These are phyloP conservation scores for Pestalotiopsis sp. DNA, from an alignment of 2,329 filamentous ascomycete species.

Conservation along the genomic window DNA sequence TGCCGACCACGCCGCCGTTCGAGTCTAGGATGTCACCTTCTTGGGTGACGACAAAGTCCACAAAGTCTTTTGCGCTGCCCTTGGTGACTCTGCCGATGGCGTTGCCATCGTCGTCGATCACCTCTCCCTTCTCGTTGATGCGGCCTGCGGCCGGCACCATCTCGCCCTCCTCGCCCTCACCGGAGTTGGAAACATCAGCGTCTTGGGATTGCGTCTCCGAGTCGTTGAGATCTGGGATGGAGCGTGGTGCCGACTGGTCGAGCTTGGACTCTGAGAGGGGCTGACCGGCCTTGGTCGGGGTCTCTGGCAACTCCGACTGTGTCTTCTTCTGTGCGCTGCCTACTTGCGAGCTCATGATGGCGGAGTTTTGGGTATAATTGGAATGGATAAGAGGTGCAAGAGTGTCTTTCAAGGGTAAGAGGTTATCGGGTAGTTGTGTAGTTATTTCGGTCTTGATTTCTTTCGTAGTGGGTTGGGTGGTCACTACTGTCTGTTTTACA, in stretches of 20 bases:
- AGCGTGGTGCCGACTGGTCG: constrained; percentile 26
- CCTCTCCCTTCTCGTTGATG: constrained; percentile 57
- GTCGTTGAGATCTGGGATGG: constrained; percentile 25
- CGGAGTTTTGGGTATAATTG: neutral
- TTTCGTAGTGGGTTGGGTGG: constrained; percentile 19
- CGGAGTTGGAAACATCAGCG: constrained; percentile 16
- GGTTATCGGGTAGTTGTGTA: constrained; percentile 12
- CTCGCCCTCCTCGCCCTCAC: constrained; percentile 32
- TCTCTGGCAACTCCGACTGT: constrained; percentile 12
- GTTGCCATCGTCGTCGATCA: constrained; percentile 56
- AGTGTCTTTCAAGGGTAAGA: constrained; percentile 1
- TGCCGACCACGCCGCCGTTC: constrained; percentile 33
- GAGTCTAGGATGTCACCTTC: constrained; percentile 36
- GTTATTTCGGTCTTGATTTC: constrained; percentile 21
- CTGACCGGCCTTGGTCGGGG: constrained; percentile 6
- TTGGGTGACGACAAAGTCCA: constrained; percentile 36
- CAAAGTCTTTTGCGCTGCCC: constrained; percentile 29
- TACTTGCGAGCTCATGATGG: constrained; percentile 11
- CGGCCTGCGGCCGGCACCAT: constrained; percentile 39
- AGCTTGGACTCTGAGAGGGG: constrained; percentile 19
- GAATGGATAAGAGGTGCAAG: constrained; percentile 2
- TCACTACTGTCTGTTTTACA: constrained; percentile 18
- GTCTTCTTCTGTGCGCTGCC: constrained; percentile 23
- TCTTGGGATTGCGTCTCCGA: constrained; percentile 20
- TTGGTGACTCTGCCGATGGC: constrained; percentile 44